Evolutionary conservation across 2,329 filamentous ascomycete species (phyloP).

Genomic region (Purpureocillium lavendulum): DNA sequence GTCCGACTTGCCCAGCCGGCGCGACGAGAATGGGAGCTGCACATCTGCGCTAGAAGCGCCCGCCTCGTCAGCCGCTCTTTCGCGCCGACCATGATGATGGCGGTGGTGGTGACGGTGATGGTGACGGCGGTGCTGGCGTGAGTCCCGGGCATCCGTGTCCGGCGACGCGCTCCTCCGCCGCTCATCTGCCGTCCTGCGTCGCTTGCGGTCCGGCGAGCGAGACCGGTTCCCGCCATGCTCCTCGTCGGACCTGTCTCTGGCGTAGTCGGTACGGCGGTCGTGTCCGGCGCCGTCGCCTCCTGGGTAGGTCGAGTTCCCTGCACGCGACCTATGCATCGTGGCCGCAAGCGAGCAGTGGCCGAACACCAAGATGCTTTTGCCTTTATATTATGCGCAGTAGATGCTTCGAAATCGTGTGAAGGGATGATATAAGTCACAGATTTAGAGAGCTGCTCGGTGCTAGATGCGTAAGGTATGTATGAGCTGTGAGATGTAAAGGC

Average conservation of each 20-base stretch:
- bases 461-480: too few species aligned
- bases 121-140: conserved; percentile 15
- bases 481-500: too few species aligned
- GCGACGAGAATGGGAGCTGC: conserved; percentile 57
- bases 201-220: conserved; percentile 8
- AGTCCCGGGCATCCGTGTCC: background rate
- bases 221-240: conserved; percentile 1
- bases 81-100: background rate
- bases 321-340: too few species aligned
- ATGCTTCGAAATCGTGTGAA: too few species aligned
- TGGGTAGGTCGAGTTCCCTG: background rate
- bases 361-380: too few species aligned
- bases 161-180: conserved; percentile 5
- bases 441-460: too few species aligned
- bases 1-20: conserved; percentile 60
- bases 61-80: background rate
- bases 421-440: too few species aligned
- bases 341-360: too few species aligned
- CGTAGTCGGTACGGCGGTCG: background rate
- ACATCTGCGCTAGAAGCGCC: background rate
- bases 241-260: background rate
- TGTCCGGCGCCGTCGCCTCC: background rate
- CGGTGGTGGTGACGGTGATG: conserved; percentile 13
- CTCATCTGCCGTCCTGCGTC: conserved; percentile 1
- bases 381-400: too few species aligned